phyloP scores from a whole-genome alignment of 2,329 filamentous ascomycete species.

The Biscogniauxia sp. region DNA sequence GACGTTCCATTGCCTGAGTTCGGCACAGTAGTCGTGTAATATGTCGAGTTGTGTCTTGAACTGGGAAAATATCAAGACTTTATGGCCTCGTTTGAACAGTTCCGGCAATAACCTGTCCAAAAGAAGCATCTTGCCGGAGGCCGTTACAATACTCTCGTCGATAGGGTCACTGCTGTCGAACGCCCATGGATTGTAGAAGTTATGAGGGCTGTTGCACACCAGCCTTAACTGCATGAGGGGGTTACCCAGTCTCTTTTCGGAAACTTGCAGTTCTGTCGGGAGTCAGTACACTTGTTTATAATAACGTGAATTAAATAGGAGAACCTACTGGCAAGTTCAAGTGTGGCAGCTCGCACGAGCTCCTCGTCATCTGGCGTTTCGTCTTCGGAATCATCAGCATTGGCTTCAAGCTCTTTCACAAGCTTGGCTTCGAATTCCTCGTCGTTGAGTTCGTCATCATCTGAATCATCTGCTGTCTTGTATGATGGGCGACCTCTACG shows the following conservation, averaged over 20 bases:
- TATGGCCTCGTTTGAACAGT: constrained; percentile 74
- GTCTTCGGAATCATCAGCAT: constrained; percentile 37
- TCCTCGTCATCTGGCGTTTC: constrained; percentile 53
- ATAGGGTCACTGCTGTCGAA: constrained; percentile 56
- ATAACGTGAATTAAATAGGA: neutral
- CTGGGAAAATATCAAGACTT: constrained; percentile 93
- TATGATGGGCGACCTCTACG: constrained; percentile 50
- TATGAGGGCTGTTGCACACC: constrained; percentile 90
- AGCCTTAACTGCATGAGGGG: constrained; percentile 88
- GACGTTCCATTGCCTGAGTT: constrained; percentile 74
- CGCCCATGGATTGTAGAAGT: constrained; percentile 92
- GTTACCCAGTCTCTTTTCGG: constrained; percentile 88
- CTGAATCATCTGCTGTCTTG: constrained; percentile 56
- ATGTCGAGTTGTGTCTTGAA: constrained; percentile 95
- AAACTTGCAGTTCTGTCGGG: constrained; percentile 71
- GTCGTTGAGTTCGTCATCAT: constrained; percentile 69
- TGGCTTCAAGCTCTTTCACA: constrained; percentile 56
- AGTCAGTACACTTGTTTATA: constrained; percentile 29
- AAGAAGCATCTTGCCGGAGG: constrained; percentile 93
- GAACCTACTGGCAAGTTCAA: constrained; percentile 71
- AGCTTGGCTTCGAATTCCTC: constrained; percentile 80
- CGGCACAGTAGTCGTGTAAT: constrained; percentile 77
- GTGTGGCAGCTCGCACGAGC: constrained; percentile 61
- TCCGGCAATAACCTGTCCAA: constrained; percentile 80
- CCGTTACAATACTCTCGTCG: constrained; percentile 79